Evolutionary conservation across 75 land plant genomes (phyloP), one percentile per base, ranked within the genome.

Genomic region (Gnetum montanum): DNA sequence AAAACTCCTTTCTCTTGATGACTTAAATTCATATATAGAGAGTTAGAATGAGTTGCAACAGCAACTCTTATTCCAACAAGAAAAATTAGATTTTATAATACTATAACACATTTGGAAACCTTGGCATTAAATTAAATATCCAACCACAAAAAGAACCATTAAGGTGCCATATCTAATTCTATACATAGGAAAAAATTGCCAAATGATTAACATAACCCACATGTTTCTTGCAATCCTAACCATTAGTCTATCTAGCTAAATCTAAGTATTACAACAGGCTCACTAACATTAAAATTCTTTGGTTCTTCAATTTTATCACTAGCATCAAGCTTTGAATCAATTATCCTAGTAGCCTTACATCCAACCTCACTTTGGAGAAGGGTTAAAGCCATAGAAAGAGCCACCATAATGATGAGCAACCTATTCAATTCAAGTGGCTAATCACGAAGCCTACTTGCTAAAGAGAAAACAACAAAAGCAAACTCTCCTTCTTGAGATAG

Each of bases 401-500:
- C 97, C 41, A 91, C 97, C 5, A 91, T 83, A 73, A 91, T 91
- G 35, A 91, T 91, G 25, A 91, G 84, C 24, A 91, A 73, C 47
- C 89, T 74, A 58, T 86, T 91, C 48, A 91, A 68, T 77, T 91
- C 97, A 43, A 91, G 73, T 25, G 97, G 97, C 43, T 86, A 54
- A 27, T 86, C 97, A 20, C 97, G 91, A 30, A 91, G 88, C 72
- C 97, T 84, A 72, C 86, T 91, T 41, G 97, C 97, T 24, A 91
- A 76, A 23, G 97, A 86, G 54, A 91, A 86, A 22, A 91, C 97
- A 5, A 91, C 97, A 59, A 91, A 91, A 12, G 73, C 91, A 65
- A 91, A 91, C 65, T 90, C 96, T 33, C 97, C 97, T 58, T 91
- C 97, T 71, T 91, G 97, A 13, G 97, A 91, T 43, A 91, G 86